Base-by-base conservation (phyloP, 1,284 basidiomycete genomes). In the Cryptococcus amylolentus region DNA sequence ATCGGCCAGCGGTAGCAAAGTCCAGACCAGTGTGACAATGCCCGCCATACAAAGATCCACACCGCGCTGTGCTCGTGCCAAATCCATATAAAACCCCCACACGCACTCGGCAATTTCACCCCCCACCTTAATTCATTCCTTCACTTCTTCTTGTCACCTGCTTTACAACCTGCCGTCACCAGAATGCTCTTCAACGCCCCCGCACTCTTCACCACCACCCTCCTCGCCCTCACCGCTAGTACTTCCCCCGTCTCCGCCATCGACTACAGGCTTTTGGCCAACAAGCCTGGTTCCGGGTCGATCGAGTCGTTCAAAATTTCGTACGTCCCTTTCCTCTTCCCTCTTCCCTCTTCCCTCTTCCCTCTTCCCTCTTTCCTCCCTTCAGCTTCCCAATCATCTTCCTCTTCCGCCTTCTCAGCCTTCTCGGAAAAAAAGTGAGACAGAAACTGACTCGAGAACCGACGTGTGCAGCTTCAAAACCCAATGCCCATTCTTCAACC, bases 401-500 rank as follows among this genome's bases (percentile, higher is more conserved):
- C 23, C 23, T 23, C 23, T 23, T 23, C 20, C 20, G 20, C 20
- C 20, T 20, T 20, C 20, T 20, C 2, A 20, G 20, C 20, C 20
- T 20, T 20, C 20, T 20, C 20, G 20, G 20, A 20, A 20, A 20
- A 20, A 20, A 20, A 20, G 20, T 20, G 20, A 20, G 23, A 2
- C 23, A 23, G 23, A 23, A 23, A 23, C 23, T 23, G 23, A 23
- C 23, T 23, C 3, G 1, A 2, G 23, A 23, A 23, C 23, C 23
- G 23, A 23, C 23, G 23, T 23, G 23, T 23, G 10, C 27, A 58
- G 57, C 27, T 58, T 58, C 43, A 39, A 44, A 9, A 54, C 28
- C 5, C 57, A 54, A n/a, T 58, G 57, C 49, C 57, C 57, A 12
- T 37, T 58, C 18, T 58, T 48, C 48, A 26, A 45, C 3, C 31